phyloP scores from a whole-genome alignment of 305 asterid species.

The Vinca major region DNA sequence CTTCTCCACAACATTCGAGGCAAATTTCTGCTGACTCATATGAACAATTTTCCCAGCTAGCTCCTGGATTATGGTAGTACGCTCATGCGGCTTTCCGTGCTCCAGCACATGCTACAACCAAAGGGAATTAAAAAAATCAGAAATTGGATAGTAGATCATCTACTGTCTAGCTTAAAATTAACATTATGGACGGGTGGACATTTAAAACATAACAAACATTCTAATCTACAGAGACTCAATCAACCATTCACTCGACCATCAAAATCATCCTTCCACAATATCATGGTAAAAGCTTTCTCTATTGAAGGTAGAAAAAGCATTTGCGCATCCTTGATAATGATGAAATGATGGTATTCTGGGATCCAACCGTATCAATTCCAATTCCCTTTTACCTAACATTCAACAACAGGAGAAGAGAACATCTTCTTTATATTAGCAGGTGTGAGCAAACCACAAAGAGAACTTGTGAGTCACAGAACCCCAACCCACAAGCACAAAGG shows the following conservation, averaged over 20 bases:
- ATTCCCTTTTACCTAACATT: neutral
- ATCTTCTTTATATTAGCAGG: neutral
- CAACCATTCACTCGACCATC: neutral
- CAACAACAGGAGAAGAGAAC: neutral
- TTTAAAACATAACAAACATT: neutral
- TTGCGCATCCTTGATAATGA: neutral
- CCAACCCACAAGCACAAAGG: neutral
- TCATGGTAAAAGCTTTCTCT: too few species aligned
- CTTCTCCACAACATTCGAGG: slow-evolving; percentile 45
- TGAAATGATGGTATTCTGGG: neutral
- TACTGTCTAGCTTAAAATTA: too few species aligned
- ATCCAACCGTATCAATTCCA: neutral
- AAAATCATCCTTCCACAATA: neutral
- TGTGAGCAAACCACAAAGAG: neutral
- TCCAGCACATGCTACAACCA: slow-evolving; percentile 35
- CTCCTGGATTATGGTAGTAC: slow-evolving; percentile 33
- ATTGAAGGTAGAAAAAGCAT: too few species aligned
- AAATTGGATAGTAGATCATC: neutral
- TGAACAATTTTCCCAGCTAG: slow-evolving; percentile 39
- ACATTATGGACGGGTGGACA: neutral
- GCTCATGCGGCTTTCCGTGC: slow-evolving; percentile 45
- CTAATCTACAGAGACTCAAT: neutral
- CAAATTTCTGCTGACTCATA: slow-evolving; percentile 44
- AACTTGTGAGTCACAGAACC: neutral
- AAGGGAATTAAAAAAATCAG: neutral